Conservation (phyloP, 306 rosid genomes). For the Vigna unguiculata region DNA sequence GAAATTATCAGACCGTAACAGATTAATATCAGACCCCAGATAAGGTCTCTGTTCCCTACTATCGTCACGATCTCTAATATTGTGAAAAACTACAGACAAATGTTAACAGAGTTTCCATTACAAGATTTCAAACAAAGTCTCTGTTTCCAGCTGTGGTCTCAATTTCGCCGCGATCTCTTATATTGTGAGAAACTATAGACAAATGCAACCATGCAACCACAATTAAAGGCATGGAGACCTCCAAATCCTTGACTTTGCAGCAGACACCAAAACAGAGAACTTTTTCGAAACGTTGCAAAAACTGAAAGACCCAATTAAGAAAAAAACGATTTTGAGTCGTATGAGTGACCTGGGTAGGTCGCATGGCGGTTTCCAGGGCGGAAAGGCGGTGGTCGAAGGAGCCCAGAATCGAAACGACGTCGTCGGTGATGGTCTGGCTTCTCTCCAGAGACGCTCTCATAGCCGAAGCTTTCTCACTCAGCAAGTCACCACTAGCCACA, state of each 20-base stretch:
- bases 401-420: constrained; percentile 76
- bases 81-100: background rate
- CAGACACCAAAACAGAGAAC: background rate
- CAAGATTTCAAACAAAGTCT: background rate
- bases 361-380: constrained; percentile 88
- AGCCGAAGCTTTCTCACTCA: constrained; percentile 62
- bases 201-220: background rate
- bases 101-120: background rate
- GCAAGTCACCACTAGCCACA: constrained; percentile 54
- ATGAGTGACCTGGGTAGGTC: constrained; percentile 77
- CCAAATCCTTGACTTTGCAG: background rate
- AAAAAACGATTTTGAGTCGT: background rate
- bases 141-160: background rate
- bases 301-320: background rate
- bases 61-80: background rate
- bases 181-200: background rate
- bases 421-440: constrained; percentile 78
- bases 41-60: background rate
- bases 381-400: constrained; percentile 92
- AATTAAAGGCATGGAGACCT: background rate
- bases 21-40: background rate
- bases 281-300: background rate
- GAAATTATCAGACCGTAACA: too few relatives aligned
- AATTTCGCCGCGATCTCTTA: background rate
- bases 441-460: constrained; percentile 77